Base-by-base conservation (phyloP, 768 basidiomycete species). In the Kockovaella imperatae region DNA sequence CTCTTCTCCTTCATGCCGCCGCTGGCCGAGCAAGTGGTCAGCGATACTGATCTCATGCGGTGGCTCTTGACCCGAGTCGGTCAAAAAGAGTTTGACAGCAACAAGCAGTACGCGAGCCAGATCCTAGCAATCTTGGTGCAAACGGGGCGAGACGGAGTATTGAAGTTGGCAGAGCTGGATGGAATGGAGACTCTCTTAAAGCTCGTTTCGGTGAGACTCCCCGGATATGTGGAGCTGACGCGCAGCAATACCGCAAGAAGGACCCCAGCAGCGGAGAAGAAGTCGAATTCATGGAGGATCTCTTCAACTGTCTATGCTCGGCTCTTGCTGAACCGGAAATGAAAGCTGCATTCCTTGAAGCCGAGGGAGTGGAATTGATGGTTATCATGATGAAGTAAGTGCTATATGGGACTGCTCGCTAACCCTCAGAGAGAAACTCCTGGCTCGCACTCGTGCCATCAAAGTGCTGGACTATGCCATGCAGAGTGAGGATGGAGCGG, bases 321-420 rank as follows among this genome's bases (percentile, higher is more conserved):
- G 78, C 83, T 0, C 75, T 97, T 20, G 79, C 76, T 28, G 90
- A 93, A 69, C 75, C 82, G 13, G 75, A 81, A 39, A 80, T 84
- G 67, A 97, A 96, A 71, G 69, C 77, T 15, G 72, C 81, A 3
- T 97, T 99, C 72, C 73, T 89, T n/a, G 79, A 82, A 8, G 83
- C 83, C 17, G 95, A 99, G 70, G 95, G 95, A 1, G 81, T 89
- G 13, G 95, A 99, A 60, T 77, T 99, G 28, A 96, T 97, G 90
- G 79, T 95, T n/a, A 76, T 97, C 54, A 85, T 95, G 79, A 90
- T 96, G 84, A 93, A 85, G 89, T 91, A 58, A 36, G 81, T 73
- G 18, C 21, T 7, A 11, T 34, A 29, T 36, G n/a, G n/a, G n/a
- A 23, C 44, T 48, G 46, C 45, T 26, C 40, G 28, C 15, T 39